phyloP scores from a whole-genome alignment of 176 grass and related monocot species.

The Eremochloa ophiuroides region DNA sequence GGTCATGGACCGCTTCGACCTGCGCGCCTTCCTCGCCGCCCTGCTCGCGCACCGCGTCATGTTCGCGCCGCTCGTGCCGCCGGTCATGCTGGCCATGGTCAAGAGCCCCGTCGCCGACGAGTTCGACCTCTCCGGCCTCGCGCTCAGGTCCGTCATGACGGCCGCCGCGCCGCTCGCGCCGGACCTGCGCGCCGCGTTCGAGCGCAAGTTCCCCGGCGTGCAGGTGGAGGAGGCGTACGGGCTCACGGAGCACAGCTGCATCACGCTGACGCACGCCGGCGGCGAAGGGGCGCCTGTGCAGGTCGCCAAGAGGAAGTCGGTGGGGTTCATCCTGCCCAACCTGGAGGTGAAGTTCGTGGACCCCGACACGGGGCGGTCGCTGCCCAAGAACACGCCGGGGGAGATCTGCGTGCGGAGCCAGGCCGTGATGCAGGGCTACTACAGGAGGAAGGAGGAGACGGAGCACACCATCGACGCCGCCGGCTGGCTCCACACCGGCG shows the following conservation, averaged over 20 bases:
- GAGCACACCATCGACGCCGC: slow-evolving; percentile 60
- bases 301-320: slow-evolving; percentile 67
- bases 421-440: slow-evolving; percentile 87
- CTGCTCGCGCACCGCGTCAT: slow-evolving; percentile 56
- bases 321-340: slow-evolving; percentile 86
- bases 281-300: slow-evolving; percentile 8
- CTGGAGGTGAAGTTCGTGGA: slow-evolving; percentile 93
- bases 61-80: slow-evolving; percentile 75
- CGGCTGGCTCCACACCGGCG: slow-evolving; percentile 87
- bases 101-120: slow-evolving; percentile 51
- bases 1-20: slow-evolving; percentile 82
- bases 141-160: slow-evolving; percentile 72
- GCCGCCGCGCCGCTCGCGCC: slow-evolving; percentile 73
- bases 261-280: slow-evolving; percentile 67
- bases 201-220: slow-evolving; percentile 59
- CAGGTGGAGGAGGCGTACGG: slow-evolving; percentile 93
- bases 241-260: slow-evolving; percentile 92
- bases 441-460: slow-evolving; percentile 72
- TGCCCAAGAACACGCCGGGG: slow-evolving; percentile 64
- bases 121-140: slow-evolving; percentile 44
- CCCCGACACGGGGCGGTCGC: slow-evolving; percentile 52
- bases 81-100: slow-evolving; percentile 86
- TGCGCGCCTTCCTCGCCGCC: slow-evolving; percentile 49
- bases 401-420: slow-evolving; percentile 87
- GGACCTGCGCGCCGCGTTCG: slow-evolving; percentile 57